These are phyloP conservation scores for Flueggea neowawraea DNA, from an alignment of 441 rosid genomes.

Conservation along the genomic window DNA sequence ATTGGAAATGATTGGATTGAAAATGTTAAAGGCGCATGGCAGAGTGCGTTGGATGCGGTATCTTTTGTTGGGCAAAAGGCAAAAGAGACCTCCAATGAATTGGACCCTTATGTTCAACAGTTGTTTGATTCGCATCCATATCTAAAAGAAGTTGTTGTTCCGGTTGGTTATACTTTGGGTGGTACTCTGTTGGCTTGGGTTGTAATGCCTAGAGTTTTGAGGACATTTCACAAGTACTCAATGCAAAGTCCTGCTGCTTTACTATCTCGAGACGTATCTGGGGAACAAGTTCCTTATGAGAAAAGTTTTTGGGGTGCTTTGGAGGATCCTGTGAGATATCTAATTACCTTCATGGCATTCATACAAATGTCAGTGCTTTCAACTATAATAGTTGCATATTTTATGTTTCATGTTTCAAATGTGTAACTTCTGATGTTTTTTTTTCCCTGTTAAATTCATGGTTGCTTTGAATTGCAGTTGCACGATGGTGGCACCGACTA, in stretches of 20 bases:
- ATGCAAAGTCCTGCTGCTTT: constrained; percentile 48
- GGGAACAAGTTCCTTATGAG: constrained; percentile 64
- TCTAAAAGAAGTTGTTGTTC: constrained; percentile 60
- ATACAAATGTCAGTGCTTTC: constrained; percentile 57
- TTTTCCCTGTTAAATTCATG: not conserved
- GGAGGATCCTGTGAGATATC: constrained; percentile 86
- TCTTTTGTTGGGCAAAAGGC: constrained; percentile 51
- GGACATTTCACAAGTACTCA: constrained; percentile 66
- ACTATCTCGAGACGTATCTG: constrained; percentile 33
- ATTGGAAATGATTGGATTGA: constrained; percentile 48
- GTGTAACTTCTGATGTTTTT: not conserved
- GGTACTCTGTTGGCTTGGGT: constrained; percentile 77
- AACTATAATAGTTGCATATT: not conserved
- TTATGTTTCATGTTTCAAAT: not conserved
- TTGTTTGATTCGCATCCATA: constrained; percentile 61
- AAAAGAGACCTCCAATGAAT: constrained; percentile 45
- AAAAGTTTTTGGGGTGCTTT: constrained; percentile 87
- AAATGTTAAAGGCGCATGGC: constrained; percentile 56
- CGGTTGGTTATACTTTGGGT: constrained; percentile 50
- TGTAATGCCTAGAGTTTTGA: constrained; percentile 75
- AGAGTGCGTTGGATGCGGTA: constrained; percentile 33
- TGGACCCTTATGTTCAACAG: constrained; percentile 58
- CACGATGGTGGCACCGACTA: constrained; percentile 79
- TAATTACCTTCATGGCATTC: constrained; percentile 76
- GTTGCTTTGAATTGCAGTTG: constrained; percentile 46